Percentiles rank a stretch among this genome's conserved stretches.
These are phyloP conservation scores for Pseudocercospora fuligena DNA, from an alignment of 2,329 filamentous ascomycete species.

Conservation along the genomic window DNA sequence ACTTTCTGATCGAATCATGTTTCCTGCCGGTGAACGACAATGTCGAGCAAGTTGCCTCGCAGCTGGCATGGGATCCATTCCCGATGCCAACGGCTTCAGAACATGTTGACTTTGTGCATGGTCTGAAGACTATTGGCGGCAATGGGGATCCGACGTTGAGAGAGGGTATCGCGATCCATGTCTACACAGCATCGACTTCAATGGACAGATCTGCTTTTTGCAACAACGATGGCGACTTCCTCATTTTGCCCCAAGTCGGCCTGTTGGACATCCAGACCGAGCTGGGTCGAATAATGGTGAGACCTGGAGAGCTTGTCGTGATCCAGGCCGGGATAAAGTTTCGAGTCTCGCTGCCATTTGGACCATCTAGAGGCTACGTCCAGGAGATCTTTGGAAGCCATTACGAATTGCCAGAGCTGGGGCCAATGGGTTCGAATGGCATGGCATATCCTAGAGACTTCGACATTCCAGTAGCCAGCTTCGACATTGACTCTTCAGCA, in stretches of 20 bases:
- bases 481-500: conserved; percentile 56
- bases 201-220: conserved; percentile 66
- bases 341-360: conserved; percentile 48
- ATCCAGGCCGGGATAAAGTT: conserved; percentile 69
- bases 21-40: conserved; percentile 23
- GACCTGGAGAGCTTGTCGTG: conserved; percentile 67
- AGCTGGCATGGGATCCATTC: conserved; percentile 27
- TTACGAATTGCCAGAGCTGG: conserved; percentile 68
- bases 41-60: conserved; percentile 16
- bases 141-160: conserved; percentile 29
- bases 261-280: conserved; percentile 69
- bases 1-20: conserved; percentile 22
- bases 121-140: conserved; percentile 32
- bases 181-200: conserved; percentile 30
- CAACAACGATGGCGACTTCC: conserved; percentile 73
- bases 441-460: conserved; percentile 69
- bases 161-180: conserved; percentile 30
- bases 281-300: conserved; percentile 64
- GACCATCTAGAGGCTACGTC: conserved; percentile 52
- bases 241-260: conserved; percentile 68
- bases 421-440: conserved; percentile 67
- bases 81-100: conserved; percentile 19
- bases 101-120: conserved; percentile 28
- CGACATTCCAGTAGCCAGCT: conserved; percentile 61
- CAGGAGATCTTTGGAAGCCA: conserved; percentile 68